Conservation (phyloP, 2,329 filamentous ascomycete genomes). For the Arachnomyces sp. region DNA sequence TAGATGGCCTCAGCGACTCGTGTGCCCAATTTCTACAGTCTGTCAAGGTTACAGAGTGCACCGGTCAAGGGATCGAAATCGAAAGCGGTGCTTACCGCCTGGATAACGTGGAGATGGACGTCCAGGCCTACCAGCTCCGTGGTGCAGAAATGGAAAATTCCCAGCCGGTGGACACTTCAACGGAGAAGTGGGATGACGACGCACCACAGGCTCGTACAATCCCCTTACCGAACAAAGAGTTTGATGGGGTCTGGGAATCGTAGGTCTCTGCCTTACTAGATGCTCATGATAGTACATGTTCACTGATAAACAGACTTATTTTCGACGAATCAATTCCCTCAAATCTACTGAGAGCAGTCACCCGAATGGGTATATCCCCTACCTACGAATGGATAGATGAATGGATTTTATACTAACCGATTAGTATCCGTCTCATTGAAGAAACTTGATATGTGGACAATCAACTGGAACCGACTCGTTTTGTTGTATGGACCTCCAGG, state of each 20-base stretch:
- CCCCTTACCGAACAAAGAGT: slow-evolving; percentile 29
- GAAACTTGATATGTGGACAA: slow-evolving; percentile 28
- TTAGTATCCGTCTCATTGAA: slow-evolving; percentile 25
- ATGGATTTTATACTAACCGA: slow-evolving; percentile 1
- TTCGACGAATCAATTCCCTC: slow-evolving; percentile 38
- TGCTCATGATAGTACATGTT: no score
- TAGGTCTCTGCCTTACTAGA: slow-evolving; percentile 13
- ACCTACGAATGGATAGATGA: not conserved
- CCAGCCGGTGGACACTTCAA: slow-evolving; percentile 10
- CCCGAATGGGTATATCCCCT: slow-evolving; percentile 28
- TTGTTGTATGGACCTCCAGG: slow-evolving; percentile 89
- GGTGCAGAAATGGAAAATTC: slow-evolving; percentile 11
- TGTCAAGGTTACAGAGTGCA: slow-evolving; percentile 34
- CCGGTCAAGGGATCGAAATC: slow-evolving; percentile 14
- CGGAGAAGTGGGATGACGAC: slow-evolving; percentile 18
- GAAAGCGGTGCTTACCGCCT: slow-evolving; percentile 23
- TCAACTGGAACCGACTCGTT: slow-evolving; percentile 50
- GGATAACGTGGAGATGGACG: slow-evolving; percentile 31
- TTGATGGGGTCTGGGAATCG: slow-evolving; percentile 40
- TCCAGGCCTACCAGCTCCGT: slow-evolving; percentile 36
- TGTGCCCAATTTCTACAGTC: slow-evolving; percentile 24
- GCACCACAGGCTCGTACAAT: slow-evolving; percentile 25
- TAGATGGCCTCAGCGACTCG: slow-evolving; percentile 19
- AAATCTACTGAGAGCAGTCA: slow-evolving; percentile 33
- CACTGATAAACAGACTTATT: slow-evolving; percentile 25